These are phyloP conservation scores for Aspergillus cristatus DNA, from an alignment of 495 filamentous ascomycete species.

Conservation along the genomic window DNA sequence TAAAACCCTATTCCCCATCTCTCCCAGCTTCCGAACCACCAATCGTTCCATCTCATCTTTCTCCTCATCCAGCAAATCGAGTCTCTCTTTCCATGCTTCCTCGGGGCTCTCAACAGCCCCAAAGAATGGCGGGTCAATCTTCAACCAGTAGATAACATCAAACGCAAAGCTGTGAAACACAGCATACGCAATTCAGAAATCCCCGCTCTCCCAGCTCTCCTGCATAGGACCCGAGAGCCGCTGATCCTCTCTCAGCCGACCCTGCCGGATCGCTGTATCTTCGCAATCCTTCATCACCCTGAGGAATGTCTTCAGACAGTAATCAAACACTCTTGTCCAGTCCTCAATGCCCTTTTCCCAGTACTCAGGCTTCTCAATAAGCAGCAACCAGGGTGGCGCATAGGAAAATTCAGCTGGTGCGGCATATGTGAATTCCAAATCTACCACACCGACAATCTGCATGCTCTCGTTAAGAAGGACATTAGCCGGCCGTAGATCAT, in stretches of 20 bases:
- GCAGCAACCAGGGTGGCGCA: too few relatives aligned
- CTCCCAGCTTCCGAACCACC: slow-evolving; percentile 1
- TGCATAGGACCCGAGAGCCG: slow-evolving; percentile 14
- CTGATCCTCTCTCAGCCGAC: slow-evolving; percentile 5
- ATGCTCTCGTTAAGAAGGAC: slow-evolving; percentile 12
- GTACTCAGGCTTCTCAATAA: neutral
- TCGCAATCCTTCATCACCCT: slow-evolving; percentile 8
- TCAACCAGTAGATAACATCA: slow-evolving; percentile 14
- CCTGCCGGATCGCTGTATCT: slow-evolving; percentile 7
- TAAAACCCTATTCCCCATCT: slow-evolving; percentile 5
- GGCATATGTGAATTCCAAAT: too few relatives aligned
- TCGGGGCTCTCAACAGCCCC: neutral
- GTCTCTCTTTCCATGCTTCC: slow-evolving; percentile 7
- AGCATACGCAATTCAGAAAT: slow-evolving; percentile 19
- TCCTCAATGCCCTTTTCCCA: slow-evolving; percentile 12
- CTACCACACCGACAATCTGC: neutral
- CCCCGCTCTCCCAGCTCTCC: slow-evolving; percentile 15
- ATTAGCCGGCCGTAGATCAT: slow-evolving; percentile 21
- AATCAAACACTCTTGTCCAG: slow-evolving; percentile 12
- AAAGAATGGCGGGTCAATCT: slow-evolving; percentile 16
- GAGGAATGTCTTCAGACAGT: slow-evolving; percentile 10
- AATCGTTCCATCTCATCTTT: slow-evolving; percentile 5
- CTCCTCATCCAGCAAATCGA: slow-evolving; percentile 4
- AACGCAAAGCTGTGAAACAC: slow-evolving; percentile 13
- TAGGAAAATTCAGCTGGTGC: too few relatives aligned